phyloP scores from a whole-genome alignment of 1,284 basidiomycete genomes.

The Butyriboletus regius region DNA sequence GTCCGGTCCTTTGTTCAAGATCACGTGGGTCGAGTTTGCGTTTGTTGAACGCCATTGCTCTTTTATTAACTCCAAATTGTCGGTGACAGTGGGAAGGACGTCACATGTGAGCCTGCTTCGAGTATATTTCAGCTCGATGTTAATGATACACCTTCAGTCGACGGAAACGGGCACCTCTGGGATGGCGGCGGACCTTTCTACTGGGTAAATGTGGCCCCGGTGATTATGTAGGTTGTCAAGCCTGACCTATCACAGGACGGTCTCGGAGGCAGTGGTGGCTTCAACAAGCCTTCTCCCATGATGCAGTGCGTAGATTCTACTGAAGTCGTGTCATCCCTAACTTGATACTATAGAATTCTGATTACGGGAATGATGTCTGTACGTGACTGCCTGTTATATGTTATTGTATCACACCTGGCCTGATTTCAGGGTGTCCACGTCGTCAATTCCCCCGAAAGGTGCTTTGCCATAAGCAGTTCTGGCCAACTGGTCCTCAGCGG shows the following conservation, averaged over 20 bases:
- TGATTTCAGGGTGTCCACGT: constrained; percentile 35
- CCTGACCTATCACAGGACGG: constrained; percentile 35
- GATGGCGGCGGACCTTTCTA: constrained; percentile 40
- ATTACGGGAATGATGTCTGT: constrained; percentile 27
- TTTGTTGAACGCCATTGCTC: background rate
- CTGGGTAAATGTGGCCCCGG: constrained; percentile 33
- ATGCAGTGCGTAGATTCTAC: constrained; percentile 35
- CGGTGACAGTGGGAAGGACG: constrained; percentile 30
- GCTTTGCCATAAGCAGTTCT: constrained; percentile 28
- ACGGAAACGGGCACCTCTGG: constrained; percentile 43
- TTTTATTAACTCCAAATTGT: background rate
- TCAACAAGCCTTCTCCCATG: constrained; percentile 44
- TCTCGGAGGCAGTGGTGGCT: constrained; percentile 34
- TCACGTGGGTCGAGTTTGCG: constrained; percentile 17
- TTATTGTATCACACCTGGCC: background rate
- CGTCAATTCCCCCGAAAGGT: constrained; percentile 41
- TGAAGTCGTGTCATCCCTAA: background rate
- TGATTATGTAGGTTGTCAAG: background rate
- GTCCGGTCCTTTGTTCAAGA: constrained; percentile 38
- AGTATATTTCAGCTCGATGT: background rate
- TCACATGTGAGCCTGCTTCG: constrained; percentile 34
- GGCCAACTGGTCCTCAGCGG: constrained; percentile 36
- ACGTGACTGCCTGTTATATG: background rate
- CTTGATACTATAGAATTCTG: constrained; percentile 8
- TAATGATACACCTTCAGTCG: constrained; percentile 30